Percentiles rank a stretch among this genome's conserved stretches.
Evolutionary conservation across 768 basidiomycete genomes (phyloP).

Genomic region (Lentinula detonsa): DNA sequence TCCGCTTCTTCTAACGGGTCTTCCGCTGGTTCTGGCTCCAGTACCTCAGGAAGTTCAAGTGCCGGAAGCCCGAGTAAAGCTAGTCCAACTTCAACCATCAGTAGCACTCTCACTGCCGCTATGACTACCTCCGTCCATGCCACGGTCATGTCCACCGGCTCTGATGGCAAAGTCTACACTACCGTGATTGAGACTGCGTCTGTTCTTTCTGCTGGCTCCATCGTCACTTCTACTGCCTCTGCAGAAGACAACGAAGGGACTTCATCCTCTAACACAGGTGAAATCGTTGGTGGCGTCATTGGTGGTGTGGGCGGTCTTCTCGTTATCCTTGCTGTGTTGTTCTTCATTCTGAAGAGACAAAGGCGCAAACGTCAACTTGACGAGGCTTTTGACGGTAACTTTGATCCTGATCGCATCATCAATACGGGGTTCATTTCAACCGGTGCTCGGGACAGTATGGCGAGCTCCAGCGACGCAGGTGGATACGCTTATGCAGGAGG

Average conservation of each 20-base stretch:
- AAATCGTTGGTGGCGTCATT: slow-evolving; percentile 7
- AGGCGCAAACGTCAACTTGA: slow-evolving; percentile 1
- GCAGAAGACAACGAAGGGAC: background rate
- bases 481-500: background rate
- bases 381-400: slow-evolving; percentile 8
- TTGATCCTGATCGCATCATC: slow-evolving; percentile 7
- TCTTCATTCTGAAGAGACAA: slow-evolving; percentile 3
- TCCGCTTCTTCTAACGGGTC: slow-evolving; percentile 1
- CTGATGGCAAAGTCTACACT: background rate
- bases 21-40: background rate
- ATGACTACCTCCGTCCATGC: background rate
- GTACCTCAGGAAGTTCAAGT: background rate
- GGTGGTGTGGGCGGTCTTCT: slow-evolving; percentile 4
- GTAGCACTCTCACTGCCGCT: slow-evolving; percentile 2
- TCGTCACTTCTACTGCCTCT: background rate
- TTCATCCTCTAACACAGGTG: background rate
- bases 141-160: background rate
- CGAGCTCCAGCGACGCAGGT: background rate
- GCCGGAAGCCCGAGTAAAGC: background rate
- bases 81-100: background rate
- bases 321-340: background rate
- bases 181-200: slow-evolving; percentile 1
- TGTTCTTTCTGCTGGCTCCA: background rate
- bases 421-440: background rate
- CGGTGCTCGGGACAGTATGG: background rate